Evolutionary conservation across 352 stramenopile genomes (phyloP), one percentile per base, ranked within the genome.

Genomic region (Phytophthora uliginosa): DNA sequence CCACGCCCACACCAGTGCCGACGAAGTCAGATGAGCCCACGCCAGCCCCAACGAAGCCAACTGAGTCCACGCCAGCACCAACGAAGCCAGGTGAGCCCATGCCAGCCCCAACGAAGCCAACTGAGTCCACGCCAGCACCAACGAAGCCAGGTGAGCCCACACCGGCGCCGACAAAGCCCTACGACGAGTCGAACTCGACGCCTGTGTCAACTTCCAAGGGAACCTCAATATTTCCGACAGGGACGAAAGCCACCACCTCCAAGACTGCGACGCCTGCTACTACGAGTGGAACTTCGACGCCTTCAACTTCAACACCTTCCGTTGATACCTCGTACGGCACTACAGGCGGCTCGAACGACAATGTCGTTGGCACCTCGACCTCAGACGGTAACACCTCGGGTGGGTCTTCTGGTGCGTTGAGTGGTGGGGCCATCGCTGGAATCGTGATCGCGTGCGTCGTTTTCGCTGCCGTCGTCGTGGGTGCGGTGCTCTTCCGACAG

Each of bases 401-500:
- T 9, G 56, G n/a, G 17, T 24, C 54, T 26, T 60, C 55, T 56
- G 24, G 20, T 33, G 47, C 2, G 26, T 66, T 72, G 56, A 26
- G 51, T 55, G 52, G 47, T 2, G 69, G 69, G 10, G 63, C 40
- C 40, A 72, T 76, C 9, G 57, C 69, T 54, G 69, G 69, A 40
- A 76, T 76, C 17, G 34, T 68, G 26, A 63, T 76, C 28, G 69
- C 55, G 7, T 72, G 63, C 40, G 36, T 66, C 7, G 51, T 56
- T 48, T 61, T 76, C 42, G 63, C 63, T 12, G 57, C 65, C n/a
- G 22, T 72, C 18, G 24, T 76, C 24, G 69, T 76, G 9, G 63
- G 51, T 17, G 64, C 64, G 0, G 63, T 73, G 50, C 52, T 76
- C 28, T 55, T 59, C 58, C 59, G 40, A 20, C 69, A 76, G 52